These are phyloP conservation scores for Coemansia sp. DNA, from an alignment of 192 early-diverging fungal genomes.

Conservation along the genomic window DNA sequence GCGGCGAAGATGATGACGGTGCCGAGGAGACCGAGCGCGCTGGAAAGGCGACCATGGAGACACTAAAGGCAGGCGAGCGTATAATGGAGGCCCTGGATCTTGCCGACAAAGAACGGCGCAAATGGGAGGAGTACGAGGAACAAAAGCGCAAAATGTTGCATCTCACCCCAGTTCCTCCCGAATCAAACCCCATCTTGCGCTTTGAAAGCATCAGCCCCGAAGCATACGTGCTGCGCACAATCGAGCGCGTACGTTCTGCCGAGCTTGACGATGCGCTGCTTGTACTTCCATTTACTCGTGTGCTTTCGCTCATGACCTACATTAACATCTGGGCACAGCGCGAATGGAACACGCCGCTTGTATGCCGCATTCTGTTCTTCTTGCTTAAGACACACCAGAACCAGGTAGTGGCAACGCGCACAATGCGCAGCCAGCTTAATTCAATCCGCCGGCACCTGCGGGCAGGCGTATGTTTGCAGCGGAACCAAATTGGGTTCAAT, in stretches of 20 bases:
- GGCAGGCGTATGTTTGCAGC: constrained; percentile 64
- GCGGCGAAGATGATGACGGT: constrained; percentile 53
- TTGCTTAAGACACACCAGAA: constrained; percentile 85
- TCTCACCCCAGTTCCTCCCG: constrained; percentile 51
- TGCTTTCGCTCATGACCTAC: constrained; percentile 74
- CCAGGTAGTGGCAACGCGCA: constrained; percentile 81
- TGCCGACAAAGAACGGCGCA: constrained; percentile 77
- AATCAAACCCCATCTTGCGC: constrained; percentile 65
- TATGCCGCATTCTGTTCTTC: constrained; percentile 83
- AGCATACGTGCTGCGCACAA: constrained; percentile 74
- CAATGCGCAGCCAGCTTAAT: constrained; percentile 73
- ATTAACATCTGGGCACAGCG: constrained; percentile 81
- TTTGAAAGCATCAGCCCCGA: constrained; percentile 68
- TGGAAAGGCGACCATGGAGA: constrained; percentile 86
- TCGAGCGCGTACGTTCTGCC: constrained; percentile 76
- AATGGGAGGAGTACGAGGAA: constrained; percentile 64
- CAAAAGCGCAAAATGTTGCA: constrained; percentile 43
- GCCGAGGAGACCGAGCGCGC: constrained; percentile 68
- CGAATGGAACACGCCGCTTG: constrained; percentile 74
- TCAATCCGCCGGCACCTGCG: constrained; percentile 70
- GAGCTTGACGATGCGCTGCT: constrained; percentile 90
- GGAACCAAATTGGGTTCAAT: constrained; percentile 88
- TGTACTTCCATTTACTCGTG: constrained; percentile 82
- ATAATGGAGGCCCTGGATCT: constrained; percentile 92
- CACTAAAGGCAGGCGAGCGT: constrained; percentile 93